Evolutionary conservation across 2,329 filamentous ascomycete genomes (phyloP).

Genomic region (Diplodia scrobiculata): DNA sequence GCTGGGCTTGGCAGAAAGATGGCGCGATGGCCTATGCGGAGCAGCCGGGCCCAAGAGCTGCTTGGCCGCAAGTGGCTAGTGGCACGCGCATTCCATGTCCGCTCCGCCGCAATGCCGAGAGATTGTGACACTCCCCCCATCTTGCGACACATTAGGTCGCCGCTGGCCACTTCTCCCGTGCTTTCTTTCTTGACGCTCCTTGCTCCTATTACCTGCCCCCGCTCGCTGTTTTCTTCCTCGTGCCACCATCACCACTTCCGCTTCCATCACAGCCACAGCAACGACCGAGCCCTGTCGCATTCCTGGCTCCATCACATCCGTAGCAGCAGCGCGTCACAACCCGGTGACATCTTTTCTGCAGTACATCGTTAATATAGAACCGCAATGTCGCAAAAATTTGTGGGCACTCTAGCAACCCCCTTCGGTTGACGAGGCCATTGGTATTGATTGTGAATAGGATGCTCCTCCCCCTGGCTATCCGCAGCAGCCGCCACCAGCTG

Average conservation of each 20-base stretch:
- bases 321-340: background rate
- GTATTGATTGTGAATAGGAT: background rate
- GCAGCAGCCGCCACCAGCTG: slow-evolving; percentile 19
- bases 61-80: slow-evolving; percentile 15
- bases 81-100: slow-evolving; percentile 8
- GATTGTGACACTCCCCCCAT: slow-evolving; percentile 24
- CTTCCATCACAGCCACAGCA: background rate
- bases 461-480: slow-evolving; percentile 22
- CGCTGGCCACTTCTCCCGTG: background rate
- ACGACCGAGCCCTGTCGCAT: background rate
- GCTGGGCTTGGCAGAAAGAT: background rate
- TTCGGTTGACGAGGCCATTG: background rate
- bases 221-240: background rate
- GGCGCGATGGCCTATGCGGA: background rate
- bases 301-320: background rate
- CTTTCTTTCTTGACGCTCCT: slow-evolving; percentile 6
- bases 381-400: slow-evolving; percentile 17
- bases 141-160: slow-evolving; percentile 12
- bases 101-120: slow-evolving; percentile 26
- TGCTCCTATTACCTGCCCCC: background rate
- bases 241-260: background rate
- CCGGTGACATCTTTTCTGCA: background rate
- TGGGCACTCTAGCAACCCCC: background rate
- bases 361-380: background rate
- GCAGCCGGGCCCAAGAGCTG: slow-evolving; percentile 14